Conservation (phyloP, 768 basidiomycete species). For the Mycena haematopus region DNA sequence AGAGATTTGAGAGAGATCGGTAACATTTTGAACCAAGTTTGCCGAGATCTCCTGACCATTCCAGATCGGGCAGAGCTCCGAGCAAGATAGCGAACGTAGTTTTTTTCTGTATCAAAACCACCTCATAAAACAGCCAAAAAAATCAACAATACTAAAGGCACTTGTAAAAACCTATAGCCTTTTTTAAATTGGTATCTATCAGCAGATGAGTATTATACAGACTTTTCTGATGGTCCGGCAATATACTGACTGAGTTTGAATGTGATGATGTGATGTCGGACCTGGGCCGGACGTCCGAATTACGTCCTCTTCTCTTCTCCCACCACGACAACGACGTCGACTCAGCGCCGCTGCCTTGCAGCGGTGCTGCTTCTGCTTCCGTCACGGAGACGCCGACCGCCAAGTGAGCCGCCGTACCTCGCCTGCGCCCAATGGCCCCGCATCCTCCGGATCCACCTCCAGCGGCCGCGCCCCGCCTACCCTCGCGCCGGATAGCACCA, state of each 20-base stretch:
- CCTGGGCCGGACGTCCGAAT: not conserved
- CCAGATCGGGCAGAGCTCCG: not conserved
- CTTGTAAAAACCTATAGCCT: not conserved
- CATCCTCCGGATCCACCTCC: conserved; percentile 70
- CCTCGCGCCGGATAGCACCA: conserved; percentile 74
- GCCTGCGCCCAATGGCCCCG: conserved; percentile 64
- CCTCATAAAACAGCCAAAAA: not conserved
- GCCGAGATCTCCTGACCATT: not conserved
- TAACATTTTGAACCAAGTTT: no score
- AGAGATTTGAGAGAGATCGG: not conserved
- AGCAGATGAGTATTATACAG: not conserved
- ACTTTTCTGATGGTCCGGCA: not conserved
- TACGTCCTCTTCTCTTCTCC: not conserved
- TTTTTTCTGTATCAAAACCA: no score
- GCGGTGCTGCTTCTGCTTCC: conserved; percentile 46
- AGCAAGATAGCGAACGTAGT: no score
- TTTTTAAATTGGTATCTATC: conserved; percentile 1
- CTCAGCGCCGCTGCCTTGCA: no score
- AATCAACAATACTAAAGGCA: not conserved
- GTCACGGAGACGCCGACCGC: conserved; percentile 74
- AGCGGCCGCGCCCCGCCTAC: conserved; percentile 63
- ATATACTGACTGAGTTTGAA: conserved; percentile 5
- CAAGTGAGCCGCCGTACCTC: conserved; percentile 75
- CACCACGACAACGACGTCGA: no score
- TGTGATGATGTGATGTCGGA: no score